These are phyloP conservation scores for Leucoagaricus sp. DNA, from an alignment of 1,284 basidiomycete species.

Conservation along the genomic window DNA sequence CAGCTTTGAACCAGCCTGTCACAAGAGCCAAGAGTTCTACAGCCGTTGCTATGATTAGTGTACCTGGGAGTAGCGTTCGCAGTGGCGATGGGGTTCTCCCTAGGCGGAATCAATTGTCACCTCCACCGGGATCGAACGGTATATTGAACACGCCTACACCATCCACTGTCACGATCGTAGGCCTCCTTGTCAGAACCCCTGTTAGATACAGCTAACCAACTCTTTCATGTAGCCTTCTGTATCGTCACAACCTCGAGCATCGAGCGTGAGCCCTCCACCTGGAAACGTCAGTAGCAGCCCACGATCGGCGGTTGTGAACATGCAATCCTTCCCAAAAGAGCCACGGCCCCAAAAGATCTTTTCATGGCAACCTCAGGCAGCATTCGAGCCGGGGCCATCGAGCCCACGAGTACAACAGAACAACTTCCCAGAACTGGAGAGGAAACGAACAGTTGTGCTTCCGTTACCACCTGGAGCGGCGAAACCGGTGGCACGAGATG, in stretches of 20 bases:
- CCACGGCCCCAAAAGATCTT: background rate
- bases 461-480: constrained; percentile 13
- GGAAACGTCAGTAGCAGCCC: background rate
- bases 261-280: background rate
- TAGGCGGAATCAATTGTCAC: background rate
- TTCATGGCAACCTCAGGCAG: background rate
- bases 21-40: background rate
- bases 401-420: background rate
- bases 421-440: background rate
- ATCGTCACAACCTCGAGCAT: background rate
- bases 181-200: background rate
- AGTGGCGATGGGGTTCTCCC: background rate
- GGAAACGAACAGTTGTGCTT: background rate
- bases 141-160: background rate
- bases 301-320: no score
- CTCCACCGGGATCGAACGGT: background rate
- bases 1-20: constrained; percentile 10
- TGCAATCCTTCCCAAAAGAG: background rate
- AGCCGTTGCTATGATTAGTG: background rate
- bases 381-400: background rate
- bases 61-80: background rate
- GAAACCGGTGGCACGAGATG: background rate
- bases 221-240: background rate
- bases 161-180: background rate
- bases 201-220: background rate